Base-by-base conservation (phyloP, 1,284 basidiomycete genomes). In the Pterulicium gracile region DNA sequence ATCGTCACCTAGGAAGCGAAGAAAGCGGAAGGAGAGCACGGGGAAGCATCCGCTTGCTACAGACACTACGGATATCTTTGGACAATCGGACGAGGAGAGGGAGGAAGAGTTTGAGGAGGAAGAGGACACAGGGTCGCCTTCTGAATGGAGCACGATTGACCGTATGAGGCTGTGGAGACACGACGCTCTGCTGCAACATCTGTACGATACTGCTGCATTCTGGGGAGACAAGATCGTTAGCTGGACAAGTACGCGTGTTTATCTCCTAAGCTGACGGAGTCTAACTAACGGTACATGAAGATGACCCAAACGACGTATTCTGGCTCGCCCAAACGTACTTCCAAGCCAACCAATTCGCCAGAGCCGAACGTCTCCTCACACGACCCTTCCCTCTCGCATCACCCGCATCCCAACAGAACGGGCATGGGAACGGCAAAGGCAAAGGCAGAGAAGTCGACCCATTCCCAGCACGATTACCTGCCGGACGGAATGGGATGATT, bases 311-410 rank as follows among this genome's bases (percentile, higher is more conserved):
- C 61, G 96, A 99, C 64, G 96, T 93, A 5, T 98, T 98, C 64
- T 98, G 95, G 92, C 79, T 99, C 14, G 95, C 96, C 1, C 95
- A 98, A 61, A 90, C 89, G 0, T 93, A 93, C 66, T 99, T 97
- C 61, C 81, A 93, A 65, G 93, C 88, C 3, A 86, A 94, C 54
- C 90, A 97, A 54, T 98, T 95, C 62, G 84, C 89, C 4, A 87
- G 93, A 34, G 94, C 96, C 1, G 93, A 97, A 62, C 79, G 88
- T 43, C 73, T 99, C 15, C 75, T 99, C 39, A 91, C 85, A 0
- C 77, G 88, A 21, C 88, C 91, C 0, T 88, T 92, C 59, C 70
- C 64, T 39, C 68, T 71, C 2, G 70, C 68, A 48, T 52, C 56
- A 4, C 61, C 66, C 2, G 56, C 64, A 5, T 50, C 64, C 2